phyloP scores from a whole-genome alignment of 257 asterid genomes.

The Knoxia roxburghii region DNA sequence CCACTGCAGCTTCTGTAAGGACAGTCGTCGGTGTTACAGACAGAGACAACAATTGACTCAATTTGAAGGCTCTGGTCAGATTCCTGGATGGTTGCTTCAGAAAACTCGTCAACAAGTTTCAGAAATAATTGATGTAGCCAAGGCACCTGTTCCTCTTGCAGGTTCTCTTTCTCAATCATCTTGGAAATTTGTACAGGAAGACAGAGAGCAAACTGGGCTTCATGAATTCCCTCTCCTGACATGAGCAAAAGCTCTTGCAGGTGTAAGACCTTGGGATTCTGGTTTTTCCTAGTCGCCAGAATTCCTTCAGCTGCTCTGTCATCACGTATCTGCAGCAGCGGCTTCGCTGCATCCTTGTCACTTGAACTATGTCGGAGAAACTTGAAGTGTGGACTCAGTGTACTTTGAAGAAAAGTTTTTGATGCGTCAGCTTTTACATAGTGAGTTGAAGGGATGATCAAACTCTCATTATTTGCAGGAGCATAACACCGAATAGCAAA shows the following conservation, averaged over 20 bases:
- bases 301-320: slow-evolving; percentile 68
- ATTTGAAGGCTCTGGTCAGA: slow-evolving; percentile 34
- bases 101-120: slow-evolving; percentile 27
- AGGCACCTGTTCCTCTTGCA: slow-evolving; percentile 14
- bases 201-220: slow-evolving; percentile 47
- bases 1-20: slow-evolving; percentile 29
- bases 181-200: slow-evolving; percentile 26
- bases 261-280: slow-evolving; percentile 36
- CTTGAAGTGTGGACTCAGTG: slow-evolving; percentile 59
- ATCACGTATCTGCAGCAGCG: slow-evolving; percentile 46
- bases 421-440: slow-evolving; percentile 54
- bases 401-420: slow-evolving; percentile 48
- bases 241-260: slow-evolving; percentile 35
- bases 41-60: slow-evolving; percentile 36
- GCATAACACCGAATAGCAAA: slow-evolving; percentile 48
- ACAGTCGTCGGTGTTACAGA: slow-evolving; percentile 46
- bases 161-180: slow-evolving; percentile 13
- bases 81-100: slow-evolving; percentile 31
- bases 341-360: slow-evolving; percentile 17
- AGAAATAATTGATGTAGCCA: slow-evolving; percentile 31
- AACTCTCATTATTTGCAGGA: slow-evolving; percentile 69
- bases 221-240: slow-evolving; percentile 35
- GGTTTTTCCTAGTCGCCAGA: slow-evolving; percentile 29
- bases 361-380: slow-evolving; percentile 31
- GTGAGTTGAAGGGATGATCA: slow-evolving; percentile 48